Base-by-base conservation (phyloP, 2,329 filamentous ascomycete species). In the Bretziella fagacearum region DNA sequence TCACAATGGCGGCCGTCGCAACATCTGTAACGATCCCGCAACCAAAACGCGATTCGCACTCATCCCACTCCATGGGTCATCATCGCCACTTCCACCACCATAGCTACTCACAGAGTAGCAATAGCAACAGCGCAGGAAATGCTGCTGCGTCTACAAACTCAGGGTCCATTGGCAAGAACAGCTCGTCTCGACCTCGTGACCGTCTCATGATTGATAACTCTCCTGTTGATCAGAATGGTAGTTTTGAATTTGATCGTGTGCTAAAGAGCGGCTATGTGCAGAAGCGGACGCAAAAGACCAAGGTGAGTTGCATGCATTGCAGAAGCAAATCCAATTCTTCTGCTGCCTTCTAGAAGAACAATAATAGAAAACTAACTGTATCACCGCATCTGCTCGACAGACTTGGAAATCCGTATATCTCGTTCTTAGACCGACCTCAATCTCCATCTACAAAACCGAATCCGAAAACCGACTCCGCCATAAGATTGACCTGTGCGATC, bases 181-280 rank as follows among this genome's bases (percentile, higher is more conserved):
- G 26, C 18, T 26, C 35, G 17, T 46, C 49, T 13, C 33, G 35
- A 4, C 32, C 25, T 8, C 41, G 40, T 4, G 44, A 47, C 11
- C 35, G 45, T 20, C 33, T 37, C 7, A 56, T 60, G 22, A 59
- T 80, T 36, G 77, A 82, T 53, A 70, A 78, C 13, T 91, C 84
- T 25, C 84, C 86, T 3, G 85, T 96, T 53, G 93, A 89, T 59
- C 81, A 93, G 62, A 87, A 93, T 62, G 91, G 91, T 52, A 91
- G 85, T 62, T 98, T 94, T 61, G 87, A 91, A 58, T 93, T 93
- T 58, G 91, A 98, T 62, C 80, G 86, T 44, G 84, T 96, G 47
- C 73, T 96, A 61, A 96, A 93, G 65, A 78, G 81, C 49, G 87
- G 89, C 50, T 81, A 81, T 54, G 78, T 94, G 32, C 74, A 82